Evolutionary conservation across 129 eudicot species (phyloP), one percentile per base, ranked within the genome.

Genomic region (Arctium lappa): DNA sequence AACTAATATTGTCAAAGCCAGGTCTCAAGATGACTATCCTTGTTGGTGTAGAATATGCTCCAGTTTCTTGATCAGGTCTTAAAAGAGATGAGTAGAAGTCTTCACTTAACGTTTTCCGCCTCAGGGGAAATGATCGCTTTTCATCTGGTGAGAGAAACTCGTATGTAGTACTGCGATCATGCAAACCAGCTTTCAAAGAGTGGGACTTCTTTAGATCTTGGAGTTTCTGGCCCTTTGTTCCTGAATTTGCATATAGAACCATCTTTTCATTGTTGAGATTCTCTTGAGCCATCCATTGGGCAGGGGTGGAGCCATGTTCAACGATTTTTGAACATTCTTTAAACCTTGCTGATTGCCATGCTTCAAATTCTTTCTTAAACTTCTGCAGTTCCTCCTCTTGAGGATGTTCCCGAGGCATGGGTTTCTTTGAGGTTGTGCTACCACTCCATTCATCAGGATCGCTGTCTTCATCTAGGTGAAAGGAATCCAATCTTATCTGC

Each of bases 371-470:
- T 88, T 93, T 91, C 88, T 96, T 96, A 66, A 96, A 96, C 86
- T 90, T 92, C 82, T 96, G 95, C 8, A 96, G 86, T 85, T 96
- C 99, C 83, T 96, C 94, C 83, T 96, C 99, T 83, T 96, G 99
- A 66, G 99, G 99, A 83, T 96, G 99, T 86, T 90, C 93, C 15
- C 99, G 94, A 31, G 90, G 94, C 80, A 50, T 87, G 68, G 89
- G 88, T 81, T 82, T 89, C 69, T 83, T 85, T 27, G 75, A 74
- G 31, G 48, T 88, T 69, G 71, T 75, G 78, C 75, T 75, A 78
- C 79, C 68, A 32, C 83, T 85, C 97, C 85, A 85, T 53, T 80
- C 87, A 79, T 84, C 89, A 36, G 29, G 63, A 81, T 88, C 79
- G 12, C 85, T 75, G 18, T 85, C 90, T 62, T 80, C 83, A 22